Evolutionary conservation across 78 protist genomes (phyloP).

Genomic region (Blattamonas nauphoetae): DNA sequence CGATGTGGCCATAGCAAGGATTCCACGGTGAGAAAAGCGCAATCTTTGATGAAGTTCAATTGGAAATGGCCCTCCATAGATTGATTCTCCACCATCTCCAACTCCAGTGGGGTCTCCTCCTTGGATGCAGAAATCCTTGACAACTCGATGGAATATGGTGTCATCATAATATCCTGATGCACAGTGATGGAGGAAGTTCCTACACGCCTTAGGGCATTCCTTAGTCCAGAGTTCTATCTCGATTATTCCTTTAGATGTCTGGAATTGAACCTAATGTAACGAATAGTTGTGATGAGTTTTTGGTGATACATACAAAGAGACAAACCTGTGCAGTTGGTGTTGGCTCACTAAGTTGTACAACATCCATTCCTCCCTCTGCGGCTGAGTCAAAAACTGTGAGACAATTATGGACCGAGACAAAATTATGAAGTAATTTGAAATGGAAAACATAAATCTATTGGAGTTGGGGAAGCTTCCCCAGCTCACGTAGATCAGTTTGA

Average conservation of each 20-base stretch:
- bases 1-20: slow-evolving; percentile 48
- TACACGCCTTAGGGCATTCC: slow-evolving; percentile 61
- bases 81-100: slow-evolving; percentile 73
- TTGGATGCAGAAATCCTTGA: slow-evolving; percentile 69
- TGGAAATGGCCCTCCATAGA: slow-evolving; percentile 57
- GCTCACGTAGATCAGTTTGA: background rate
- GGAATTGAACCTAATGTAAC: slow-evolving; percentile 66
- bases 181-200: slow-evolving; percentile 77
- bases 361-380: too few relatives aligned
- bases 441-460: too few relatives aligned
- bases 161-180: slow-evolving; percentile 71
- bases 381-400: too few relatives aligned
- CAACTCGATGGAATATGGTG: slow-evolving; percentile 69
- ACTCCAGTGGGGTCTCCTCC: slow-evolving; percentile 86
- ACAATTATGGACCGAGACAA: too few relatives aligned
- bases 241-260: slow-evolving; percentile 66
- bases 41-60: slow-evolving; percentile 76
- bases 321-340: too few relatives aligned
- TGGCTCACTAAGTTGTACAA: too few relatives aligned
- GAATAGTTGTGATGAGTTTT: too few relatives aligned
- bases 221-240: slow-evolving; percentile 83
- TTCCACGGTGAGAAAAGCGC: slow-evolving; percentile 43
- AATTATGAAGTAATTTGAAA: too few relatives aligned
- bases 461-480: background rate
- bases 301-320: too few relatives aligned